Evolutionary conservation across 164 flowering plant species (phyloP).

Genomic region (Vitis riparia): DNA sequence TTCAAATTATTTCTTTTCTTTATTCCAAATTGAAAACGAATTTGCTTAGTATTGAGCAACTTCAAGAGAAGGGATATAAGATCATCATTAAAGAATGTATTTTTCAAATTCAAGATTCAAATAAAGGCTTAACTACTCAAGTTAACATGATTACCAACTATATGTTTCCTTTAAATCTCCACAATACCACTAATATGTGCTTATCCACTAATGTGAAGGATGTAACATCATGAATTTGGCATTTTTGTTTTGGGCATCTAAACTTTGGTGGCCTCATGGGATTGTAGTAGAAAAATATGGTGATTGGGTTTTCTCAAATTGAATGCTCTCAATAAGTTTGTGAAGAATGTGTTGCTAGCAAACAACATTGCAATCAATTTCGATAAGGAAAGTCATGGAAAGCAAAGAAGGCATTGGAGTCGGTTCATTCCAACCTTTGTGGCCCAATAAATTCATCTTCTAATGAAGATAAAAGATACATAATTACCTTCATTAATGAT

Average conservation of each 20-base stretch:
- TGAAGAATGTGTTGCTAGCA: too few relatives aligned
- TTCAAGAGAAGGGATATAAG: not conserved
- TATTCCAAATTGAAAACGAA: not conserved
- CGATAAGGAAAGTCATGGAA: not conserved
- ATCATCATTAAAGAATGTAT: not conserved
- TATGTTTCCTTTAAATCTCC: not conserved
- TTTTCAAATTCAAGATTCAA: too few relatives aligned
- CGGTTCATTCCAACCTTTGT: not conserved
- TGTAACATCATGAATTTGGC: not conserved
- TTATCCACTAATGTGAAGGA: not conserved
- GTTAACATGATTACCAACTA: not conserved
- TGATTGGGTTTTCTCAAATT: not conserved
- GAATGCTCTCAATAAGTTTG: not conserved
- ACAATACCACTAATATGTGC: not conserved
- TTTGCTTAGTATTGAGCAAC: not conserved
- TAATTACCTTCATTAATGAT: not conserved
- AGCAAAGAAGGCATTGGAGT: not conserved
- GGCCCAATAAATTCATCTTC: conserved; percentile 1
- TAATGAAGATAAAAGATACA: not conserved
- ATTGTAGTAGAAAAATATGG: not conserved
- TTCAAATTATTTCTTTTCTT: not conserved
- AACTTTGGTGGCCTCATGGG: not conserved
- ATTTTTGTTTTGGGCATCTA: not conserved
- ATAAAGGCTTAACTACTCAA: not conserved
- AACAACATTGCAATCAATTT: too few relatives aligned